Base-by-base conservation (phyloP, 1,284 basidiomycete genomes). In the Heterobasidion parviporum region DNA sequence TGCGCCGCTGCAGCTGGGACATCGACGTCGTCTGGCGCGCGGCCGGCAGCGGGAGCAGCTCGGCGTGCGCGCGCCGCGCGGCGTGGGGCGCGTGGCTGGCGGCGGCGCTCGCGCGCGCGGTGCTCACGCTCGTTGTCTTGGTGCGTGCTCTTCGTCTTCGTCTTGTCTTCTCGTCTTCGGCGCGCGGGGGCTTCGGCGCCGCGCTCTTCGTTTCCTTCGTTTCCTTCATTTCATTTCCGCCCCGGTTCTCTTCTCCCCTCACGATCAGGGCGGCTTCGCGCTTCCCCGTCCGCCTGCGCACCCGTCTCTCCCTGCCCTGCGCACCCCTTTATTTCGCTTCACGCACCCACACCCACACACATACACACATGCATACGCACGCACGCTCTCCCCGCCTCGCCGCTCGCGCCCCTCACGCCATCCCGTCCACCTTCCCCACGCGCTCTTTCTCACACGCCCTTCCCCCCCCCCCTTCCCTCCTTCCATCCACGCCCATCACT, bases 141-240 rank as follows among this genome's bases (percentile, higher is more conserved):
- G 53, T 54, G n/a, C 7, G 53, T 54, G 34, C n/a, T 6, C 43
- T 10, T 48, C 26, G 26, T 26, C 8, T 44, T 32, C 35, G 12
- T 79, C 52, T 85, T 87, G n/a, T n/a, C n/a, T n/a, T n/a, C n/a
- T n/a, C n/a, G n/a, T 79, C 52, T 85, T 87, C 63, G 66, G 84
- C 73, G 14, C 34, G n/a, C 34, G 34, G 32, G 14, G 26, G 26
- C 26, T 26, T 26, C 26, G 26, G 26, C 5, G 26, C 26, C 3
- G 26, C 26, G 10, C 16, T 10, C 8, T 16, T 18, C n/a, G 36
- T 35, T 26, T 35, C 9, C 9, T 48, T 38, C 9, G 35, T 32
- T 50, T 18, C 18, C 18, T 18, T 18, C 18, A 2, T 18, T 18
- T 18, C 18, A 18, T 18, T 18, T 18, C 18, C 18, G 18, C 18